Percentiles rank a stretch among this genome's conserved stretches.
Conservation (phyloP, 1,139 yeast genomes). For the Diutina mesorugosa region DNA sequence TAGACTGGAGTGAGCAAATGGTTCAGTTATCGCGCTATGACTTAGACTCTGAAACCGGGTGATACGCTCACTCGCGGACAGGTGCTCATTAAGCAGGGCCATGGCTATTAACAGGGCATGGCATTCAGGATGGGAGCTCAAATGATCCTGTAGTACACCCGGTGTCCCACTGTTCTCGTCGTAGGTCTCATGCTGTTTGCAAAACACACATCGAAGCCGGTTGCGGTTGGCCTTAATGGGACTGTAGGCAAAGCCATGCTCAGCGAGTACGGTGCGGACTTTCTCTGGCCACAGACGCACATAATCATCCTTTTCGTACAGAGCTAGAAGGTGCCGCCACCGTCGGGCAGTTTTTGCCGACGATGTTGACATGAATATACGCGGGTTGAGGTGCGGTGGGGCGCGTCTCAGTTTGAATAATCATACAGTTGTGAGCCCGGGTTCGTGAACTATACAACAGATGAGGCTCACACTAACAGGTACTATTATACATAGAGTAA, state of each 20-base stretch:
- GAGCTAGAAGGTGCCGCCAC: neutral
- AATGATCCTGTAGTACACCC: neutral
- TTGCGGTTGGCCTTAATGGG: neutral
- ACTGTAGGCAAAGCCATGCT: neutral
- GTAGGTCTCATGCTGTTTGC: neutral
- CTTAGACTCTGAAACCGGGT: neutral
- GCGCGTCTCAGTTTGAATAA: neutral
- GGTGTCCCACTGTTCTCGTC: neutral
- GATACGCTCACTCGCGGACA: neutral
- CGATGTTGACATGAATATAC: neutral
- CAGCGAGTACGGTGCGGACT: neutral
- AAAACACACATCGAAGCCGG: neutral
- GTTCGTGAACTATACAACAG: neutral
- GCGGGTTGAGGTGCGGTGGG: neutral
- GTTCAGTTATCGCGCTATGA: neutral
- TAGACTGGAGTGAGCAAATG: neutral
- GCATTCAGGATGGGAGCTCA: neutral
- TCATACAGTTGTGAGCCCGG: neutral
- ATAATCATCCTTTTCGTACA: neutral
- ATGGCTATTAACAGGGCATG: neutral
- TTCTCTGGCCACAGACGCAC: neutral
- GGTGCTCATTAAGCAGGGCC: neutral
- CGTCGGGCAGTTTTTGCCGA: neutral
- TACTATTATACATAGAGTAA: neutral
- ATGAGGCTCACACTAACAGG: neutral